Conservation (phyloP, 2,329 filamentous ascomycete species). For the Chrysoporthe austroafricana region DNA sequence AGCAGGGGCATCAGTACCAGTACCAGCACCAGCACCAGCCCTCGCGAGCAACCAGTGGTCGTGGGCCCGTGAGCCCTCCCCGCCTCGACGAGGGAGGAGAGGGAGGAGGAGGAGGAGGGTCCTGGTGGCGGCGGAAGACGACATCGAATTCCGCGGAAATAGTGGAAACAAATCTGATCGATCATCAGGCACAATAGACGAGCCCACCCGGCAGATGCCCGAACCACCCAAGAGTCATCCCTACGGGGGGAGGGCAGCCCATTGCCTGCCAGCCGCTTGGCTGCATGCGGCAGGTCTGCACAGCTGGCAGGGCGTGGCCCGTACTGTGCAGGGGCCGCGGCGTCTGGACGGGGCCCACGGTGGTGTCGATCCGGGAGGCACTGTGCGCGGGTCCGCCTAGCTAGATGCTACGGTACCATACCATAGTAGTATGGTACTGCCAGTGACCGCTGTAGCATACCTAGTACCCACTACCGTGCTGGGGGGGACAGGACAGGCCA, state of each 20-base stretch:
- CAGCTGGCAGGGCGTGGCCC: neutral
- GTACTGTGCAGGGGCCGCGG: too few species aligned
- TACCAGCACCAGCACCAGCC: too few species aligned
- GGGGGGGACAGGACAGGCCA: too few species aligned
- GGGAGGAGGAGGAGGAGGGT: too few species aligned
- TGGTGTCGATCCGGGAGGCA: neutral
- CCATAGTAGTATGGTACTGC: neutral
- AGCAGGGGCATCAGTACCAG: too few species aligned
- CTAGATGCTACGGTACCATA: neutral
- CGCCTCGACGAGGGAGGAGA: too few species aligned
- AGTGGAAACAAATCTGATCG: too few species aligned
- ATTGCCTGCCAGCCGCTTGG: neutral
- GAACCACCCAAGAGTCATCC: neutral
- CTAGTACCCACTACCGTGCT: neutral
- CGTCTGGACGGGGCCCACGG: neutral
- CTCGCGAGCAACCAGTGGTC: too few species aligned
- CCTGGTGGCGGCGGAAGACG: too few species aligned
- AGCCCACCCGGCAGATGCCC: neutral
- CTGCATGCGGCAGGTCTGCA: slow-evolving; percentile 1
- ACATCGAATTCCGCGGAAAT: too few species aligned
- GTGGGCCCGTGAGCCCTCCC: too few species aligned
- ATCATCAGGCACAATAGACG: neutral
- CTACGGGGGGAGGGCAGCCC: neutral
- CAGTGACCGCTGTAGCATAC: neutral
- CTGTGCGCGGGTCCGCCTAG: neutral